Conservation (phyloP, 163 green algal genomes). For the Volvox carteri region DNA sequence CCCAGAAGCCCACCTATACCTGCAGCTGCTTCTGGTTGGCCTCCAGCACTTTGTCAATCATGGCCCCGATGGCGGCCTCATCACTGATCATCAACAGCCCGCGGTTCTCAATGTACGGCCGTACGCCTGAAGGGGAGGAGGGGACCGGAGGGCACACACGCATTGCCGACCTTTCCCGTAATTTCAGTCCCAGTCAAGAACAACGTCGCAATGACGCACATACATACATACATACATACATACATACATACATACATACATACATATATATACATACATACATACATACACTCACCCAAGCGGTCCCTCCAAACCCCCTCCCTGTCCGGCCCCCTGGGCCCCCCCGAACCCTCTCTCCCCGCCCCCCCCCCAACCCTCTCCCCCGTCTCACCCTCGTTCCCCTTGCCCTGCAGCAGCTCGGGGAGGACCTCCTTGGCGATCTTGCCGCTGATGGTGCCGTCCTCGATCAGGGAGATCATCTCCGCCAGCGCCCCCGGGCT, state of each 20-base stretch:
- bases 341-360: background rate
- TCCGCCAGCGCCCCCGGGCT: slow-evolving; percentile 77
- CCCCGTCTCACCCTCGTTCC: slow-evolving; percentile 55
- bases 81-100: slow-evolving; percentile 93
- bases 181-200: background rate
- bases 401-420: slow-evolving; percentile 82
- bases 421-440: slow-evolving; percentile 97
- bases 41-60: slow-evolving; percentile 89
- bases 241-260: no score
- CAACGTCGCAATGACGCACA: background rate
- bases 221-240: no score
- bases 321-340: background rate
- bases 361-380: background rate
- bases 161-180: no score
- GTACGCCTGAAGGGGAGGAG: slow-evolving; percentile 61
- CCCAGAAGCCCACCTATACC: no score
- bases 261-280: no score
- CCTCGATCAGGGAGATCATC: slow-evolving; percentile 93
- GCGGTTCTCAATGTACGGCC: slow-evolving; percentile 82
- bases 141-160: background rate
- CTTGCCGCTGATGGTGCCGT: slow-evolving; percentile 93
- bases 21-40: slow-evolving; percentile 90
- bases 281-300: background rate
- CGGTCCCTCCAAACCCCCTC: background rate
- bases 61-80: slow-evolving; percentile 78